These are phyloP conservation scores for Cercospora sp. DNA, from an alignment of 2,329 filamentous ascomycete species.

Conservation along the genomic window DNA sequence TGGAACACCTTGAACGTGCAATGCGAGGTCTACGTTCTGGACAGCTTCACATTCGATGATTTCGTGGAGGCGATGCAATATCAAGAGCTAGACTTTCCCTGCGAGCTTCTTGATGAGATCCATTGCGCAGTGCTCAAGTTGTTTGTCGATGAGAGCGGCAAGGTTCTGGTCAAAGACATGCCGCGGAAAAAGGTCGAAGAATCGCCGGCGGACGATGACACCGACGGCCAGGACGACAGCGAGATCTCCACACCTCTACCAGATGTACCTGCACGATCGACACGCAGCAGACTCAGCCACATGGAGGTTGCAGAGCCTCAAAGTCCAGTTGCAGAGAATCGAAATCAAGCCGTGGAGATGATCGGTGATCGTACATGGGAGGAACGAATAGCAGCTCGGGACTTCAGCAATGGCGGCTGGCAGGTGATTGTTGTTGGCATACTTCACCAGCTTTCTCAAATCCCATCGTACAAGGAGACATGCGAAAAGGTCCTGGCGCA, in stretches of 20 bases:
- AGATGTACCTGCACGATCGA: constrained; percentile 75
- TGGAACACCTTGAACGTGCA: constrained; percentile 99
- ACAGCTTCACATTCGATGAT: constrained; percentile 97
- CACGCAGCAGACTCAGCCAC: constrained; percentile 70
- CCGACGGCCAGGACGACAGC: constrained; percentile 64
- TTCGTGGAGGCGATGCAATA: constrained; percentile 85
- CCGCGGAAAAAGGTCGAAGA: constrained; percentile 74
- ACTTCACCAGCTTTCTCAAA: constrained; percentile 78
- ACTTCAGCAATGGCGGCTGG: constrained; percentile 89
- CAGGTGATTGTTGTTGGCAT: constrained; percentile 85
- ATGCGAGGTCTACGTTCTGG: constrained; percentile 87
- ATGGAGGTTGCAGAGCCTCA: constrained; percentile 68
- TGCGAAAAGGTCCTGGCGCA: constrained; percentile 79
- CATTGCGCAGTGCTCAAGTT: constrained; percentile 90
- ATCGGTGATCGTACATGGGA: constrained; percentile 78
- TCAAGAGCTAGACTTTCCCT: constrained; percentile 66
- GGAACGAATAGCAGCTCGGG: constrained; percentile 75
- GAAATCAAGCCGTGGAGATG: constrained; percentile 73
- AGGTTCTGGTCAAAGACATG: constrained; percentile 63
- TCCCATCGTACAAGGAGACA: constrained; percentile 64
- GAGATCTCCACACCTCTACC: constrained; percentile 60
- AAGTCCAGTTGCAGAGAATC: constrained; percentile 38
- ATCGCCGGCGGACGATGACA: constrained; percentile 69
- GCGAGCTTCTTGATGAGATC: constrained; percentile 84
- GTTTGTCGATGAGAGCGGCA: constrained; percentile 76